These are phyloP conservation scores for Salix brachista DNA, from an alignment of 345 rosid genomes.

Conservation along the genomic window DNA sequence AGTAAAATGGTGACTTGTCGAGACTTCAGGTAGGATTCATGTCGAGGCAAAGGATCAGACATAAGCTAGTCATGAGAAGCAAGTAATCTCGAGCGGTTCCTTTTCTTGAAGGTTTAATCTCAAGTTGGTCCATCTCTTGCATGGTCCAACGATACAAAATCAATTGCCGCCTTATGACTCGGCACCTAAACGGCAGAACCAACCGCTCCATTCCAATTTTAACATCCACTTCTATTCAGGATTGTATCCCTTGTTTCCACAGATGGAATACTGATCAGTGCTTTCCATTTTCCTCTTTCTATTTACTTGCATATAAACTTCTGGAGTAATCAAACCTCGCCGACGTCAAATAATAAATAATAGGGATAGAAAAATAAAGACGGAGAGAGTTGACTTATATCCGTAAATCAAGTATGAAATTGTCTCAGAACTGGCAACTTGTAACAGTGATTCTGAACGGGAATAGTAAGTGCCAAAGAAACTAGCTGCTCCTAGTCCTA, in stretches of 20 bases:
- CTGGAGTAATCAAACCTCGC: background rate
- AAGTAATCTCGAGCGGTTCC: constrained; percentile 44
- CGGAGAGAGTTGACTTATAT: background rate
- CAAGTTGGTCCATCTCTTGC: background rate
- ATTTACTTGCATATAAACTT: background rate
- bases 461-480: background rate
- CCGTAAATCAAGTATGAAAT: background rate
- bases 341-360: background rate
- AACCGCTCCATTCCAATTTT: background rate
- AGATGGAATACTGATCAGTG: background rate
- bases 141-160: background rate
- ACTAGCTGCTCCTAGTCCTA: background rate
- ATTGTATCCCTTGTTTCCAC: too few species aligned
- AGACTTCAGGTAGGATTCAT: constrained; percentile 64
- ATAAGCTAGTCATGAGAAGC: constrained; percentile 45
- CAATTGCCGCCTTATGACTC: background rate
- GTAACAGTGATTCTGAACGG: background rate
- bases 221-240: too few species aligned
- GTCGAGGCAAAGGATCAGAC: constrained; percentile 55
- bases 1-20: constrained; percentile 46
- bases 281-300: background rate
- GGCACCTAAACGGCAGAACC: background rate
- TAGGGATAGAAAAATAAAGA: background rate
- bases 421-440: background rate
- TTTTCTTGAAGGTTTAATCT: background rate